A percentile compares a stretch with the other conserved stretches of the same genome.
Evolutionary conservation across 108 stramenopile genomes (phyloP).

Genomic region (Cyclostephanos tholiformis): DNA sequence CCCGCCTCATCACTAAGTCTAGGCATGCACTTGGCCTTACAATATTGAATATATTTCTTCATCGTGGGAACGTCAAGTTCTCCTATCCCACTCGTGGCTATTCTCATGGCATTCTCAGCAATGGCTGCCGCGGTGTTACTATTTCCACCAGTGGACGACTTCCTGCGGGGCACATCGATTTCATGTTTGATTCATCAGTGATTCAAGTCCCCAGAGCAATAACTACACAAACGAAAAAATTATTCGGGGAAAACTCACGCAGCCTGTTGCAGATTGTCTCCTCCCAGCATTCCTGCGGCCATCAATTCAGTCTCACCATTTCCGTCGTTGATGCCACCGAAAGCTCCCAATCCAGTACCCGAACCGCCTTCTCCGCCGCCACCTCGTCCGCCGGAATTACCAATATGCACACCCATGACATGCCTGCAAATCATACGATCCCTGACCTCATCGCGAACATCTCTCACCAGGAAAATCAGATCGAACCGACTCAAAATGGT

Average conservation of each 20-base stretch:
- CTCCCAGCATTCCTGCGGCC: constrained; percentile 49
- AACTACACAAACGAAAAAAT: neutral
- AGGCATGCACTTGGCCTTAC: constrained; percentile 90
- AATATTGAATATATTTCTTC: constrained; percentile 98
- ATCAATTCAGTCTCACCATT: constrained; percentile 50
- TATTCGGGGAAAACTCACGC: constrained; percentile 30
- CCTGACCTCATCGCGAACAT: constrained; percentile 94
- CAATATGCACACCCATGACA: constrained; percentile 97
- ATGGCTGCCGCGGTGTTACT: constrained; percentile 76
- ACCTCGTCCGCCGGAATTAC: constrained; percentile 53
- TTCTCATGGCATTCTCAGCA: constrained; percentile 83
- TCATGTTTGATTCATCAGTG: constrained; percentile 1
- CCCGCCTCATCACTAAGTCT: constrained; percentile 89
- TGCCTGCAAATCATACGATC: constrained; percentile 96
- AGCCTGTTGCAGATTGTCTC: constrained; percentile 44
- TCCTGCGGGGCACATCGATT: constrained; percentile 14
- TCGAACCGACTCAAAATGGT: constrained; percentile 98
- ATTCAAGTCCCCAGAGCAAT: neutral
- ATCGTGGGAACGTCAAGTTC: constrained; percentile 92
- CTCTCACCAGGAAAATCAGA: constrained; percentile 97
- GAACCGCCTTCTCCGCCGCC: constrained; percentile 21
- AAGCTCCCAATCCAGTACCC: constrained; percentile 35
- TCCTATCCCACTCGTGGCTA: constrained; percentile 80
- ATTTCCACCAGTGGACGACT: constrained; percentile 50
- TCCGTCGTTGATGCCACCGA: constrained; percentile 31